These are phyloP conservation scores for Teunomyces funiuensis DNA, from an alignment of 805 yeast genomes.

Conservation along the genomic window DNA sequence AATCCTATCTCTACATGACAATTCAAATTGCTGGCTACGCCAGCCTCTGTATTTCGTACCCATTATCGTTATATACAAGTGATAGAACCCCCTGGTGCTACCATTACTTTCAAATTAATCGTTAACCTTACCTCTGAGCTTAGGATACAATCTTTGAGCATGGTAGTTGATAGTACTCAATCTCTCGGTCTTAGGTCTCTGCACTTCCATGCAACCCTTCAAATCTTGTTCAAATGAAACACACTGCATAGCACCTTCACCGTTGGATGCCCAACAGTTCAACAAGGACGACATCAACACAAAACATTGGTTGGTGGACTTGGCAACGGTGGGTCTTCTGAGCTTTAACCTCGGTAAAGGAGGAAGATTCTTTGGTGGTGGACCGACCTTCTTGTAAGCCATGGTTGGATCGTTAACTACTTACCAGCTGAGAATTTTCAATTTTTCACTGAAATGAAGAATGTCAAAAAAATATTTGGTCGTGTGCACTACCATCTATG, in stretches of 20 bases:
- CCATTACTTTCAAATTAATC: slow-evolving; percentile 20
- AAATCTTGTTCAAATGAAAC: slow-evolving; percentile 63
- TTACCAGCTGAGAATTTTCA: not conserved
- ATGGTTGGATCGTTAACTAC: slow-evolving; percentile 17
- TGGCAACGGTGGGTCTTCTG: slow-evolving; percentile 59
- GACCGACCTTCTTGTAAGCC: slow-evolving; percentile 45
- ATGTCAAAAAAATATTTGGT: slow-evolving; percentile 3
- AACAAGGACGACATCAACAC: slow-evolving; percentile 81
- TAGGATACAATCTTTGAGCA: slow-evolving; percentile 55
- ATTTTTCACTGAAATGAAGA: not conserved
- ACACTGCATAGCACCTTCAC: slow-evolving; percentile 76
- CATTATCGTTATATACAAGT: slow-evolving; percentile 3
- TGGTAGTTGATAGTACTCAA: slow-evolving; percentile 54
- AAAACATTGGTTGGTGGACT: slow-evolving; percentile 67
- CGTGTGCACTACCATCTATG: slow-evolving; percentile 8
- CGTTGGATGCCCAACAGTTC: slow-evolving; percentile 96
- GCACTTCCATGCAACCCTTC: slow-evolving; percentile 67
- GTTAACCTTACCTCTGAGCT: slow-evolving; percentile 47
- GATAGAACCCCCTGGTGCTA: slow-evolving; percentile 2
- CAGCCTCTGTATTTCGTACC: not conserved
- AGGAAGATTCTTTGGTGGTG: slow-evolving; percentile 50
- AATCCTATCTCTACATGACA: not conserved
- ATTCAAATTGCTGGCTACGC: not conserved
- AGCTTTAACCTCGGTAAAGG: slow-evolving; percentile 74
- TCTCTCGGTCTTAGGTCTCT: slow-evolving; percentile 39